Conservation (phyloP, 2,329 filamentous ascomycete genomes). For the Pestalotiopsis sp. region DNA sequence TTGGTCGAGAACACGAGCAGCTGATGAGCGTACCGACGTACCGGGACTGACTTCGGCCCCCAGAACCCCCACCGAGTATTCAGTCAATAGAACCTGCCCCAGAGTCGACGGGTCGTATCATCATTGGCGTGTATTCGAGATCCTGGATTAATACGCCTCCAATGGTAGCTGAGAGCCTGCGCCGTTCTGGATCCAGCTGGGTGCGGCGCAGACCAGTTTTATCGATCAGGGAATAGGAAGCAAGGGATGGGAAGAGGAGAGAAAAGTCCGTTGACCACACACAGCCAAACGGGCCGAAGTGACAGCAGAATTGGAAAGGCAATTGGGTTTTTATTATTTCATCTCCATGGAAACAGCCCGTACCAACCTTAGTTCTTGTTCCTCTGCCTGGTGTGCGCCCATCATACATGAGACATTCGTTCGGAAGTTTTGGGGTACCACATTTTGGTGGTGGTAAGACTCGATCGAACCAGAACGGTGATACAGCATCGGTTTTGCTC, state of each 20-base stretch:
- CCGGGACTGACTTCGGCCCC: neutral
- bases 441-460: conserved; percentile 4
- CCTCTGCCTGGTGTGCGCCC: neutral
- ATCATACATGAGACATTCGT: neutral
- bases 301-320: neutral
- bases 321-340: neutral
- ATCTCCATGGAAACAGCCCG: neutral
- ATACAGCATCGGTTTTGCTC: conserved; percentile 1
- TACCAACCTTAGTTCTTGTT: neutral
- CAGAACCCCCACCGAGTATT: neutral
- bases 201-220: neutral
- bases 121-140: neutral
- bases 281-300: no score
- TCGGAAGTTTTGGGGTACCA: conserved; percentile 11
- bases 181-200: neutral
- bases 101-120: neutral
- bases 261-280: neutral
- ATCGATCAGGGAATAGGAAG: neutral
- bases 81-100: neutral
- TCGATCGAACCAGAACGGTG: neutral
- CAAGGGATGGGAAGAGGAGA: neutral
- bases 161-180: neutral
- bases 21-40: neutral
- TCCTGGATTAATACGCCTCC: neutral
- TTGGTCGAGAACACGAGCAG: neutral